Conservation (phyloP, 495 filamentous ascomycete genomes). For the Daldinia decipiens region DNA sequence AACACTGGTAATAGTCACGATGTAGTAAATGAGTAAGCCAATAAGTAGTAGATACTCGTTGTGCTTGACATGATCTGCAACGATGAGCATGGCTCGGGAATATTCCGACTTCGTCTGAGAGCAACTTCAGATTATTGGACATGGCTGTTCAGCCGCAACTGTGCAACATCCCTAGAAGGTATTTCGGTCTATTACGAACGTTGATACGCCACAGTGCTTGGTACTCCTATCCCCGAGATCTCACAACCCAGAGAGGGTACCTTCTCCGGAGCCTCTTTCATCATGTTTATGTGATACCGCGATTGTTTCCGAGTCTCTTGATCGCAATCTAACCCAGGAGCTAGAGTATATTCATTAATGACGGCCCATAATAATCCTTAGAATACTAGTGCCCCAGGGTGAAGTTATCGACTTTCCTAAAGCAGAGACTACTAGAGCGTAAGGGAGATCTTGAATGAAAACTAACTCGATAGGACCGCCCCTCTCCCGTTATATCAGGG, state of each 20-base stretch:
- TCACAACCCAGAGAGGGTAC: slow-evolving; percentile 16
- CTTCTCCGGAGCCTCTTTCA: slow-evolving; percentile 14
- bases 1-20: not conserved
- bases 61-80: slow-evolving; percentile 2
- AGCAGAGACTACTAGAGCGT: not conserved
- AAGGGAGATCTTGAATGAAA: slow-evolving; percentile 7
- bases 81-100: not conserved
- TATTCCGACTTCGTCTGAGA: not conserved
- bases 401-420: not conserved
- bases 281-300: slow-evolving; percentile 2
- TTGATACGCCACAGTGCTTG: not conserved
- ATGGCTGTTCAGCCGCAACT: slow-evolving; percentile 13
- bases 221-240: slow-evolving; percentile 19
- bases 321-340: not conserved
- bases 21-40: slow-evolving; percentile 3
- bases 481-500: not conserved
- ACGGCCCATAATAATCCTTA: not conserved
- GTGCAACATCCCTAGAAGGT: slow-evolving; percentile 1
- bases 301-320: slow-evolving; percentile 15
- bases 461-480: not conserved
- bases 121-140: not conserved
- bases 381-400: not conserved
- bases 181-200: slow-evolving; percentile 12
- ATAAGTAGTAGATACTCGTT: slow-evolving; percentile 5
- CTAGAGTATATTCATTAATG: slow-evolving; percentile 6